phyloP scores from a whole-genome alignment of 2,329 filamentous ascomycete genomes.

The Chaetomium olivaceum region DNA sequence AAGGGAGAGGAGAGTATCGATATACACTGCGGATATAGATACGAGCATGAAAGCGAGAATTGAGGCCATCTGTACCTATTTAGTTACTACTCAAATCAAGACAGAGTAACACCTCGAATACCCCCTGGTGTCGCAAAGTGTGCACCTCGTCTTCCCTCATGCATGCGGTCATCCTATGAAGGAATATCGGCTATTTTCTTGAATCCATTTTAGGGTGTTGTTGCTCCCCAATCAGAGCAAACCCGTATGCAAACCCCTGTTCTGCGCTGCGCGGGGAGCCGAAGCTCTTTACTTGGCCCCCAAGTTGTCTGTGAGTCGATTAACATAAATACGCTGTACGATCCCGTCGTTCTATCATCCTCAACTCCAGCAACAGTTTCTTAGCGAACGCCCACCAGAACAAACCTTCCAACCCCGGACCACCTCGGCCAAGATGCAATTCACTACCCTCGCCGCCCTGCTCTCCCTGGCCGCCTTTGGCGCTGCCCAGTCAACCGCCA shows the following conservation, averaged over 20 bases:
- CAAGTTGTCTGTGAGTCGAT: background rate
- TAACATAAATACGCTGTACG: background rate
- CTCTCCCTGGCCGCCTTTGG: background rate
- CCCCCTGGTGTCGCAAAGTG: background rate
- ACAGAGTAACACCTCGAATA: background rate
- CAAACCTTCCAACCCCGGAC: background rate
- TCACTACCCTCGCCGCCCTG: background rate
- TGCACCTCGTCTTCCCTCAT: background rate
- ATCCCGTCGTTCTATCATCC: background rate
- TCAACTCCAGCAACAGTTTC: background rate
- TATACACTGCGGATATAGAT: background rate
- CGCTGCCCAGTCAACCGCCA: background rate
- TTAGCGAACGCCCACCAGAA: background rate
- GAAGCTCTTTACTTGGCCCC: background rate
- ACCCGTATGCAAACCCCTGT: background rate
- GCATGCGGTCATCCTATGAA: background rate
- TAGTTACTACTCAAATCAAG: background rate
- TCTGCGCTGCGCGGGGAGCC: background rate
- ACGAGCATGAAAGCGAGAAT: no score
- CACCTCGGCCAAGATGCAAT: background rate
- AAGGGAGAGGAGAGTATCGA: no score
- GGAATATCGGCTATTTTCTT: background rate
- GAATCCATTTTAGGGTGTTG: no score
- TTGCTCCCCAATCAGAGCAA: background rate
- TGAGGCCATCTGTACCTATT: background rate